phyloP scores from a whole-genome alignment of 495 filamentous ascomycete genomes.

The Penicillium salamii region DNA sequence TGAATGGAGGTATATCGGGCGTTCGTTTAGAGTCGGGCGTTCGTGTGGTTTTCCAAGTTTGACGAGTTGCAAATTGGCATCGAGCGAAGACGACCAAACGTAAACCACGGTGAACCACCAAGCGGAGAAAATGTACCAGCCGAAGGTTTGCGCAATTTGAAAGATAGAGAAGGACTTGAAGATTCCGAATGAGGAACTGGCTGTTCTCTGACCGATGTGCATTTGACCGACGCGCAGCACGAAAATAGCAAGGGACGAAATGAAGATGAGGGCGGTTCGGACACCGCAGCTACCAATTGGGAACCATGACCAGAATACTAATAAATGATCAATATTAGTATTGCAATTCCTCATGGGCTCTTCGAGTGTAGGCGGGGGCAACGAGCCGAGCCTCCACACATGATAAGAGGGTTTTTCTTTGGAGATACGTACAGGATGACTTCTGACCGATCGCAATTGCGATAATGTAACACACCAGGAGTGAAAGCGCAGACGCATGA shows the following conservation, averaged over 20 bases:
- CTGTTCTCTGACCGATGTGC: slow-evolving; percentile 67
- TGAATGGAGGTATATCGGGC: slow-evolving; percentile 74
- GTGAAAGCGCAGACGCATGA: slow-evolving; percentile 61
- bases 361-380: not conserved
- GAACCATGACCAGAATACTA: slow-evolving; percentile 85
- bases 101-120: slow-evolving; percentile 82
- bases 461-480: slow-evolving; percentile 71
- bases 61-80: slow-evolving; percentile 67
- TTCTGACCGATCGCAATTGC: slow-evolving; percentile 68
- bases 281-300: slow-evolving; percentile 73
- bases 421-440: slow-evolving; percentile 56
- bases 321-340: slow-evolving; percentile 49
- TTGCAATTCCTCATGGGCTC: not conserved
- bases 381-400: not conserved
- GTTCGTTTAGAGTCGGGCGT: slow-evolving; percentile 80
- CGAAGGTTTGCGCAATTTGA: slow-evolving; percentile 61
- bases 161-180: slow-evolving; percentile 55
- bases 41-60: slow-evolving; percentile 63
- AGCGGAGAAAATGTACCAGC: slow-evolving; percentile 74
- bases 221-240: slow-evolving; percentile 83
- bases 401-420: not conserved
- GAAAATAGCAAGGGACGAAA: slow-evolving; percentile 64
- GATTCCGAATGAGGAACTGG: slow-evolving; percentile 62
- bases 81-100: slow-evolving; percentile 66
- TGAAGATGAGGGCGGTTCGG: slow-evolving; percentile 68